Conservation (phyloP, 2,329 filamentous ascomycete species). For the Tothia fuscella region DNA sequence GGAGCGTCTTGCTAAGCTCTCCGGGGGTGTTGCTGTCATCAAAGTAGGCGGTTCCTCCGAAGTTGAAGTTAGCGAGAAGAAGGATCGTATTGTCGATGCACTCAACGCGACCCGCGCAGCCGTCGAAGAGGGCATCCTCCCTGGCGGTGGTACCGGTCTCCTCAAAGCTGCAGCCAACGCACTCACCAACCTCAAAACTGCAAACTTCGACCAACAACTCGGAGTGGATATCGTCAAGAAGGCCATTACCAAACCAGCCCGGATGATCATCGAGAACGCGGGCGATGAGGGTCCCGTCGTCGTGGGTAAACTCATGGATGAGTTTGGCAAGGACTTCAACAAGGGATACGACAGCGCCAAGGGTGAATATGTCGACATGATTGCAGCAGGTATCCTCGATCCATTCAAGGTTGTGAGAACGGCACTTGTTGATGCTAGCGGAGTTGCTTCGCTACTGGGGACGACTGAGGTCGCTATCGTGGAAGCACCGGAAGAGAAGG, state of each 20-base stretch:
- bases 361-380: conserved; percentile 99
- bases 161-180: conserved; percentile 94
- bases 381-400: conserved; percentile 89
- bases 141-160: conserved; percentile 93
- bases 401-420: conserved; percentile 99
- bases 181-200: conserved; percentile 66
- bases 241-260: conserved; percentile 89
- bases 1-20: conserved; percentile 98
- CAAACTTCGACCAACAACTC: conserved; percentile 98
- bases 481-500: conserved; percentile 80
- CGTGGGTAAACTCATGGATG: conserved; percentile 95
- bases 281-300: conserved; percentile 91
- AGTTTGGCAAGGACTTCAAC: conserved; percentile 89
- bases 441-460: conserved; percentile 91
- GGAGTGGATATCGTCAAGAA: conserved; percentile 96
- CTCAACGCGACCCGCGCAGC: conserved; percentile 96
- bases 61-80: conserved; percentile 99
- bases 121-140: conserved; percentile 97
- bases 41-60: conserved; percentile 96
- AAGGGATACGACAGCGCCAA: conserved; percentile 94
- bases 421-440: conserved; percentile 84
- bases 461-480: conserved; percentile 98
- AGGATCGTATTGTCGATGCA: conserved; percentile 97
- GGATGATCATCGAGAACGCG: conserved; percentile 95
- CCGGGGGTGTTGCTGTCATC: conserved; percentile 97